These are phyloP conservation scores for Globisporangium carolinianum DNA, from an alignment of 352 stramenopile species.

Conservation along the genomic window DNA sequence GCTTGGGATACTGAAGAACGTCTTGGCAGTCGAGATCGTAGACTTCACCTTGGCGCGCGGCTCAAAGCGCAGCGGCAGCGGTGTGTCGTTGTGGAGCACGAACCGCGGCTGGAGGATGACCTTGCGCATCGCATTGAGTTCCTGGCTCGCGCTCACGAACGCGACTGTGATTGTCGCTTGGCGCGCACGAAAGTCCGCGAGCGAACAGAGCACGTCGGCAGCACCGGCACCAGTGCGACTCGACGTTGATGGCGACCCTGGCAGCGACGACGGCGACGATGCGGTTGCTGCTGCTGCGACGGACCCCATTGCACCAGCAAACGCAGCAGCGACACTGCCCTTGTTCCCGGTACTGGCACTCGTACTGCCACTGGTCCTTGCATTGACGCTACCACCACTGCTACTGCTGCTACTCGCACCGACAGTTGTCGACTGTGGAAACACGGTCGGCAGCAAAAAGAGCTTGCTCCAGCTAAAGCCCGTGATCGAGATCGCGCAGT, in stretches of 20 bases:
- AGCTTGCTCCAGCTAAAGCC: slow-evolving; percentile 76
- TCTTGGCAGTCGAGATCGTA: slow-evolving; percentile 50
- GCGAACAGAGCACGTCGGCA: slow-evolving; percentile 33
- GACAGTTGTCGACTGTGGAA: slow-evolving; percentile 11
- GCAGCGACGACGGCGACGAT: slow-evolving; percentile 9
- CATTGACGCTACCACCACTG: background rate
- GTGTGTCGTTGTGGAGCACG: slow-evolving; percentile 54
- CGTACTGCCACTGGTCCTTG: background rate
- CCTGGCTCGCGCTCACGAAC: slow-evolving; percentile 38
- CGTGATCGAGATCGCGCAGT: slow-evolving; percentile 70
- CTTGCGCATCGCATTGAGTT: slow-evolving; percentile 38
- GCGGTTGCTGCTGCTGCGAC: slow-evolving; percentile 3
- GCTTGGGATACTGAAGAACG: slow-evolving; percentile 49
- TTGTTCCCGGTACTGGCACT: background rate
- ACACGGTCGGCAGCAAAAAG: slow-evolving; percentile 39
- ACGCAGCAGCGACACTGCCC: background rate
- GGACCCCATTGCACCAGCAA: background rate
- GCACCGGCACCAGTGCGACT: slow-evolving; percentile 1
- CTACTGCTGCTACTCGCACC: slow-evolving; percentile 5
- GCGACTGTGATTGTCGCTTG: slow-evolving; percentile 60
- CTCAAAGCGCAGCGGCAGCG: slow-evolving; percentile 43
- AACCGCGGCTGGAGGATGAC: slow-evolving; percentile 64
- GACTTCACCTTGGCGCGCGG: slow-evolving; percentile 41
- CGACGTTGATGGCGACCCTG: slow-evolving; percentile 10
- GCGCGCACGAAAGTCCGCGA: slow-evolving; percentile 51